Evolutionary conservation across 305 asterid genomes (phyloP).

Genomic region (Solanum aculeatissimum): DNA sequence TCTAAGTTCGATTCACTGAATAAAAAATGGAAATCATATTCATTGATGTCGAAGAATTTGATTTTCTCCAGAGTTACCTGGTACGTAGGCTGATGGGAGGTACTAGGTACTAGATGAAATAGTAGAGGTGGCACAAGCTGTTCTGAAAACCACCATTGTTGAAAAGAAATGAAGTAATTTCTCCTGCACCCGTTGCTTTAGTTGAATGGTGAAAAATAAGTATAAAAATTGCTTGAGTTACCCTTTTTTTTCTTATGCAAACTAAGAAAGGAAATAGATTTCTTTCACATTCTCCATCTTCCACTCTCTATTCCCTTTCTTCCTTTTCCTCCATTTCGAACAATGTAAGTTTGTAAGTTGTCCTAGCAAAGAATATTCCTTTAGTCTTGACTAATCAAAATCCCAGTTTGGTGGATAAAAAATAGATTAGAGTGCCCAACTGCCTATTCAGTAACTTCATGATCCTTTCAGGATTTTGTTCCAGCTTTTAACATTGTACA

Average conservation of each 20-base stretch:
- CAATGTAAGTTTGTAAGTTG: neutral
- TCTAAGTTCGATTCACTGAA: neutral
- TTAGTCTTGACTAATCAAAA: neutral
- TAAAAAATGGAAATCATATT: neutral
- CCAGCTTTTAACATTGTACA: neutral
- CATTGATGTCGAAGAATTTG: neutral
- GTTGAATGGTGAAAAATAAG: neutral
- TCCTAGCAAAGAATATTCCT: neutral
- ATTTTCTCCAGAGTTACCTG: neutral
- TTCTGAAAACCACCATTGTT: neutral
- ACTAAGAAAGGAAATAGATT: neutral
- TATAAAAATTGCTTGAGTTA: neutral
- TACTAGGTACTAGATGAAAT: neutral
- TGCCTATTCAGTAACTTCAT: neutral
- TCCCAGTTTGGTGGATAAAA: neutral
- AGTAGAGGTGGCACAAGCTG: neutral
- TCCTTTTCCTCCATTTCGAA: neutral
- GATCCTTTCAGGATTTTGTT: neutral
- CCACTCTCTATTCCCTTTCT: neutral
- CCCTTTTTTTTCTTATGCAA: neutral
- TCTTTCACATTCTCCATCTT: neutral
- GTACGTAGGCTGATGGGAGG: neutral
- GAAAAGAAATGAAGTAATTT: neutral
- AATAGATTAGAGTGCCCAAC: neutral
- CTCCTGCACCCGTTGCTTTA: neutral